Evolutionary conservation across 257 asterid genomes (phyloP).

Genomic region (Pogostemon cablin): DNA sequence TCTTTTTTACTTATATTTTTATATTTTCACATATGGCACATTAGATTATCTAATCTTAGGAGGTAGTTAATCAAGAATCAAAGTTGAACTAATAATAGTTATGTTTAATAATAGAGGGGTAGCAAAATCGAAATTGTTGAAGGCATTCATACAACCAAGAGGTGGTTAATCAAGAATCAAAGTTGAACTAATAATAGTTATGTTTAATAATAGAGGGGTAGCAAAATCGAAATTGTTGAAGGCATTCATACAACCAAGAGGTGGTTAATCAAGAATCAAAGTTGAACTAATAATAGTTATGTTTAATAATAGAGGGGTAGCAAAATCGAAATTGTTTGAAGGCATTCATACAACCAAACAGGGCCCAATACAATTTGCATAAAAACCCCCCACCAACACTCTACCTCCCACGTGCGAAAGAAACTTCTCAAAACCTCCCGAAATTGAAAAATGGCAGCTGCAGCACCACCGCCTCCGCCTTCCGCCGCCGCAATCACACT

Average conservation of each 20-base stretch:
- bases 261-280: too few species aligned
- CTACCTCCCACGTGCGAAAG: not conserved
- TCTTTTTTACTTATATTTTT: too few species aligned
- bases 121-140: not conserved
- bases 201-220: too few species aligned
- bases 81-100: not conserved
- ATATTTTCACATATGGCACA: too few species aligned
- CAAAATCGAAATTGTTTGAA: too few species aligned
- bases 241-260: not conserved
- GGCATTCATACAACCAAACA: not conserved
- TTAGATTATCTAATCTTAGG: too few species aligned
- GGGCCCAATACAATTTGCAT: not conserved
- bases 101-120: not conserved
- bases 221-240: too few species aligned
- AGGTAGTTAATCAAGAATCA: not conserved
- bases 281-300: too few species aligned
- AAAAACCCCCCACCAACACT: not conserved
- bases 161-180: too few species aligned
- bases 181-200: too few species aligned
- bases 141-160: not conserved
- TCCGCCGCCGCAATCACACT: conserved; percentile 41
- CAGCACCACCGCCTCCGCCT: conserved; percentile 50
- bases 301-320: too few species aligned
- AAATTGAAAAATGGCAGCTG: conserved; percentile 43
- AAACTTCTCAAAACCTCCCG: conserved; percentile 26